Evolutionary conservation across 2,329 filamentous ascomycete genomes (phyloP), one percentile per base, ranked within the genome.

Genomic region (Exophiala spinifera): DNA sequence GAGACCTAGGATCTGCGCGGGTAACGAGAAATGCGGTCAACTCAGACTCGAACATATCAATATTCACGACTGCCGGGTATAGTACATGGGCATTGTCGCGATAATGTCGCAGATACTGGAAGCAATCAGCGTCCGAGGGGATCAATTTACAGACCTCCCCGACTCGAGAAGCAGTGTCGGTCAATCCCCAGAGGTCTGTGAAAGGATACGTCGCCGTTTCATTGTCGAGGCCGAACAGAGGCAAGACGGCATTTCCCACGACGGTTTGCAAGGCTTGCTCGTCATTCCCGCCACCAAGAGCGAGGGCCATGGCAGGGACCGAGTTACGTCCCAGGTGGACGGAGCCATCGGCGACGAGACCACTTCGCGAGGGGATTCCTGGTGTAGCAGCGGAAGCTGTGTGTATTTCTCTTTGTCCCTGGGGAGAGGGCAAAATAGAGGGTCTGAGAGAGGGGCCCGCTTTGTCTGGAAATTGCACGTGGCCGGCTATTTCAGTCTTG

Each of bases 171-270:
- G 79, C 71, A 0, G 79, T 81, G 49, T 78, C 80, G 51, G 83
- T 79, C 2, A 79, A 79, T 3, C 82, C 82, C 81, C 81, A 84
- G 1, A 85, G 69, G 62, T 84, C 81, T 17, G 84, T 79, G 61
- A 85, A 85, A 7, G 82, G 82, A 63, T 84, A 85, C 10, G 81
- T 84, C 3, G 81, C 80, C 33, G 78, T 80, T 62, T 84, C 81
- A 61, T 84, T 84, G 62, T 84, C 82, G 23, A 85, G 72, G 2
- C 81, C 82, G 53, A 85, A 76, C 49, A 84, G 78, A 0, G 81
- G 81, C 31, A 85, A 66, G 59, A 84, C 81, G 42, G 78, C 81
- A 60, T 80, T 81, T 59, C 82, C 80, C 42, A 84, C 67, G 6
- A 84, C 68, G 47, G 82, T 78, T 59, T 82, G 77, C 4, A 73